Evolutionary conservation across 1,284 basidiomycete species (phyloP), one percentile per base, ranked within the genome.

Genomic region (Puccinia polysora): DNA sequence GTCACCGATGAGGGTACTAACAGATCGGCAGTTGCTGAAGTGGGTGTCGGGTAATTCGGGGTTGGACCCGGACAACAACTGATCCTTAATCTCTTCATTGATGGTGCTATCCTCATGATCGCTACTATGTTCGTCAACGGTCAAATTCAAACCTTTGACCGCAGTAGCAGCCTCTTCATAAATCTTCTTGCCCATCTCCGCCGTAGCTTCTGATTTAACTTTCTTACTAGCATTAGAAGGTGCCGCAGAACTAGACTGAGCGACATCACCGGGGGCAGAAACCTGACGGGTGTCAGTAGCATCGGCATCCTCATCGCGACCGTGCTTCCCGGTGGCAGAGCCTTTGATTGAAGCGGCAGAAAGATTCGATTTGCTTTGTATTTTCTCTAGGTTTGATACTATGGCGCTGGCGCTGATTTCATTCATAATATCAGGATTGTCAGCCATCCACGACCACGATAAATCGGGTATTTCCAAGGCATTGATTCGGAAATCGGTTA

Each of bases 401-500:
- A 49, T 49, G 20, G 65, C 53, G 30, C 53, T 58, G n/a, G 25
- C 20, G 36, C 5, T 18, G 6, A 47, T 38, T 38, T 45, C 52
- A 40, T 36, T 15, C 14, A 47, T 6, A 8, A 20, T 14, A 4
- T 60, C 58, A 2, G 32, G 15, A 3, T 23, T 62, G 8, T 71
- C 68, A 20, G 68, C 68, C 25, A 30, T 1, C 83, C 83, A 83
- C 34, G 75, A 76, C 83, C 82, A 83, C 6, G 75, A 78, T 23
- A 83, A 73, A 40, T 78, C 78, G 64, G 79, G 80, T 65, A 95
- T 88, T 79, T 90, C 87, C 77, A 96, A 84, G 28, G 89, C 91
- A 76, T 93, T 84, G 78, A 97, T 92, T 81, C 94, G 90, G 85
- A 96, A 97, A 82, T 96, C 93, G 56, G 92, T 95, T 78, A 96